These are phyloP conservation scores for Penicillium sp. DNA, from an alignment of 2,329 filamentous ascomycete species.

Conservation along the genomic window DNA sequence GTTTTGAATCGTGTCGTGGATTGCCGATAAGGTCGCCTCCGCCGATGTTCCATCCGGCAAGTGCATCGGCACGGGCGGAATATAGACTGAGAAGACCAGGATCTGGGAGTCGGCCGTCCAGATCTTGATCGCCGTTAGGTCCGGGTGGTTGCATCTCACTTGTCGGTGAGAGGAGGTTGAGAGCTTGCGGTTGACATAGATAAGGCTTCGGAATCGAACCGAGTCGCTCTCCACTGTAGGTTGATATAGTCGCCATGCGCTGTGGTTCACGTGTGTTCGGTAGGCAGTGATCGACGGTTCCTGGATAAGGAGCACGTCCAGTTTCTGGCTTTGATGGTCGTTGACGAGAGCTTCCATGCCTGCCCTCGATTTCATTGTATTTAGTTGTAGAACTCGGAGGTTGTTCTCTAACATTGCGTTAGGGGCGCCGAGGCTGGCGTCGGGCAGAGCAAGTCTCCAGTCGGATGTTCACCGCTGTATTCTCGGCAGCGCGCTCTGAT, in stretches of 20 bases:
- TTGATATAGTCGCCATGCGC: slow-evolving; percentile 26
- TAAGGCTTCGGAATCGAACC: slow-evolving; percentile 21
- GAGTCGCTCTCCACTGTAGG: slow-evolving; percentile 17
- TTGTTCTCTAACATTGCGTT: slow-evolving; percentile 22
- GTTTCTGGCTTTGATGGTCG: slow-evolving; percentile 21
- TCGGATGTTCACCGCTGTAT: too few relatives aligned
- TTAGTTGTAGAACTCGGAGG: slow-evolving; percentile 22
- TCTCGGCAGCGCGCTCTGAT: too few relatives aligned
- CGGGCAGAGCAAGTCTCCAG: too few relatives aligned
- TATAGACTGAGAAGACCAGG: neutral
- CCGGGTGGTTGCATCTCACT: slow-evolving; percentile 25
- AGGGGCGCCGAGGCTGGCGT: neutral
- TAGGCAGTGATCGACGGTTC: slow-evolving; percentile 20
- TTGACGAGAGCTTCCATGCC: slow-evolving; percentile 33
- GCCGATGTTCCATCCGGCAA: neutral
- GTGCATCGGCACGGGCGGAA: neutral
- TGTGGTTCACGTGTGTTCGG: slow-evolving; percentile 26
- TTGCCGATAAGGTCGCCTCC: too few relatives aligned
- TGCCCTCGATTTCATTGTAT: slow-evolving; percentile 25
- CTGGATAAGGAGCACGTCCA: slow-evolving; percentile 27
- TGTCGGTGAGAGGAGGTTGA: slow-evolving; percentile 27
- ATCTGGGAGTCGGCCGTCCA: neutral
- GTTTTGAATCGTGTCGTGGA: too few relatives aligned
- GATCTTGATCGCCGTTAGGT: slow-evolving; percentile 20
- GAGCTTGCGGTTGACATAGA: slow-evolving; percentile 27